Evolutionary conservation across 768 basidiomycete genomes (phyloP).

Genomic region (Macrolepiota fuliginosa): DNA sequence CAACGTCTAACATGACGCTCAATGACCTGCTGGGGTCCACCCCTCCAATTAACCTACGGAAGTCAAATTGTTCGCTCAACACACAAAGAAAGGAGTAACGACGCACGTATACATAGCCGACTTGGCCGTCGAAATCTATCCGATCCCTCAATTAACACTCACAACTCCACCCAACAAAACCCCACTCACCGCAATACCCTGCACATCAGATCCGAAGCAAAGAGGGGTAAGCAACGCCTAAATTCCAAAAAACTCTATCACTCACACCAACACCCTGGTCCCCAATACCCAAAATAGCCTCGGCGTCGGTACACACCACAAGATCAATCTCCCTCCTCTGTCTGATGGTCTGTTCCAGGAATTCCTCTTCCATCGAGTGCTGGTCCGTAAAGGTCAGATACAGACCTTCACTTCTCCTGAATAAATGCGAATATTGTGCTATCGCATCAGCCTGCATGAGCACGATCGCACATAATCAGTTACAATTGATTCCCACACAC

Average conservation of each 20-base stretch:
- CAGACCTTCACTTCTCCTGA: conserved; percentile 74
- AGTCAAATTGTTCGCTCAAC: background rate
- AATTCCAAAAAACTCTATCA: background rate
- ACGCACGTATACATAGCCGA: conserved; percentile 72
- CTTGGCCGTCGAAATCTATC: conserved; percentile 73
- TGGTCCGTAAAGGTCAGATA: conserved; percentile 62
- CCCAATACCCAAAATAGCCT: conserved; percentile 77
- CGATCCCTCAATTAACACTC: background rate
- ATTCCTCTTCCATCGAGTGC: conserved; percentile 74
- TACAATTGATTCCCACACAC: background rate
- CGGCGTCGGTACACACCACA: conserved; percentile 81
- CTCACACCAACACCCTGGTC: conserved; percentile 67
- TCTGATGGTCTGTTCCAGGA: conserved; percentile 56
- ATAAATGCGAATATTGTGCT: conserved; percentile 79
- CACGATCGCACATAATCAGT: background rate
- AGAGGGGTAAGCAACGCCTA: background rate
- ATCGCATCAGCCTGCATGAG: conserved; percentile 70
- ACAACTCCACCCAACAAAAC: background rate
- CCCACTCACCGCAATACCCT: conserved; percentile 51
- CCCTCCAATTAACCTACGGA: conserved; percentile 56
- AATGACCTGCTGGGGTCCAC: conserved; percentile 60
- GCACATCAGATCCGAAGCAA: background rate
- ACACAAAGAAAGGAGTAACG: background rate
- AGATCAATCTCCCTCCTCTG: conserved; percentile 65
- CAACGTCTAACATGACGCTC: conserved; percentile 69